These are phyloP conservation scores for Fusarium gaditjirri DNA, from an alignment of 2,329 filamentous ascomycete species.

Conservation along the genomic window DNA sequence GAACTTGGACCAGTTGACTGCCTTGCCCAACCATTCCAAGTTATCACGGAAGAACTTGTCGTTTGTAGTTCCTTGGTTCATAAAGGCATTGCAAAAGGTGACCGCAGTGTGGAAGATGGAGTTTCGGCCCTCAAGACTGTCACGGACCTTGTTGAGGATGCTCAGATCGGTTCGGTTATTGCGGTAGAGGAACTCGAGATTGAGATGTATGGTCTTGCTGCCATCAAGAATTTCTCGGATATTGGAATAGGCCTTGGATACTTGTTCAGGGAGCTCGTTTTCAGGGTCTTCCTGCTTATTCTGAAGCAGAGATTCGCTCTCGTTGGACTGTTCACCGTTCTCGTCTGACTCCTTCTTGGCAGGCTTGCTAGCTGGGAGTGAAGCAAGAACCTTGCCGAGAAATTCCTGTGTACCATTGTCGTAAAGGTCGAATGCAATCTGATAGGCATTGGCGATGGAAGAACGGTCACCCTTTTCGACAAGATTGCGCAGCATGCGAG, in stretches of 20 bases:
- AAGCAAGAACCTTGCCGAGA: conserved; percentile 85
- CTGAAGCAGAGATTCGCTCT: conserved; percentile 61
- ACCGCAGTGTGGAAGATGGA: conserved; percentile 99
- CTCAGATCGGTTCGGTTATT: conserved; percentile 93
- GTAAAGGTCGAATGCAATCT: conserved; percentile 97
- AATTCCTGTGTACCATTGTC: conserved; percentile 99
- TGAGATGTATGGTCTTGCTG: conserved; percentile 92
- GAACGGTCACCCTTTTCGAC: conserved; percentile 81
- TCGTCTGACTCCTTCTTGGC: conserved; percentile 57
- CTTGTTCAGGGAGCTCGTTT: conserved; percentile 60
- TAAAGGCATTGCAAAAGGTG: conserved; percentile 97
- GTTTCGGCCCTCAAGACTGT: conserved; percentile 94
- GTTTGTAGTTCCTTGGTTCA: conserved; percentile 98
- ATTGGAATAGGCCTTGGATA: conserved; percentile 68
- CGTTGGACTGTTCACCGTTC: conserved; percentile 55
- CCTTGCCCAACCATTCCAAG: conserved; percentile 96
- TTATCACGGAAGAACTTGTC: conserved; percentile 99
- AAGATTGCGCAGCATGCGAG: conserved; percentile 83
- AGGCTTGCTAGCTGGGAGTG: conserved; percentile 70
- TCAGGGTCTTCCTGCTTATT: conserved; percentile 67
- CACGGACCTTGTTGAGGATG: conserved; percentile 95
- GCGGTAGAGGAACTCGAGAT: conserved; percentile 94
- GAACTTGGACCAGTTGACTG: conserved; percentile 99
- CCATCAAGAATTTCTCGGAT: conserved; percentile 81
- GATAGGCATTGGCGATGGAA: conserved; percentile 88